These are phyloP conservation scores for Metschnikowia lochheadii DNA, from an alignment of 805 yeast genomes.

Conservation along the genomic window DNA sequence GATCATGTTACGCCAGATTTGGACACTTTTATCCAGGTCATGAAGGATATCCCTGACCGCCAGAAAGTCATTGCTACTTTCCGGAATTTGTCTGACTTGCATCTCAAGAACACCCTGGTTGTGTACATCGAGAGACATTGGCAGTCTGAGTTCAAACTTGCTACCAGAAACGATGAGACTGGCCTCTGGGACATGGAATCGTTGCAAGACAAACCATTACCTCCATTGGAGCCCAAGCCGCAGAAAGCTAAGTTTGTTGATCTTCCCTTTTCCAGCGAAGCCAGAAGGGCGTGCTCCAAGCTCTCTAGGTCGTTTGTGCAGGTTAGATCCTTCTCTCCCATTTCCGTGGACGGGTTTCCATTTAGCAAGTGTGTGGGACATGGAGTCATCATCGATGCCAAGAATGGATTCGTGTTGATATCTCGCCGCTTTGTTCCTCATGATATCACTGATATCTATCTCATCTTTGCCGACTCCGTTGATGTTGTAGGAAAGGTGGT, in stretches of 20 bases:
- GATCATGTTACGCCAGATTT: slow-evolving; percentile 70
- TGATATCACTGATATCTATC: slow-evolving; percentile 68
- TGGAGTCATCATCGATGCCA: slow-evolving; percentile 81
- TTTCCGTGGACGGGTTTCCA: slow-evolving; percentile 73
- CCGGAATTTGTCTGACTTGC: slow-evolving; percentile 77
- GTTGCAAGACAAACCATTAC: slow-evolving; percentile 58
- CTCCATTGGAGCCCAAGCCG: slow-evolving; percentile 49
- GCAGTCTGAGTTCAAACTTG: slow-evolving; percentile 66
- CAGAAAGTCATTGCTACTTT: slow-evolving; percentile 65
- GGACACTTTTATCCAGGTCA: slow-evolving; percentile 72
- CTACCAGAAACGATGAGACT: slow-evolving; percentile 53
- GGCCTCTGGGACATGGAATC: slow-evolving; percentile 55
- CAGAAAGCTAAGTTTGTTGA: slow-evolving; percentile 68
- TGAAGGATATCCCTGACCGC: slow-evolving; percentile 73
- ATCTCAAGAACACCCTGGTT: slow-evolving; percentile 63
- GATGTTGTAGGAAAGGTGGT: slow-evolving; percentile 75
- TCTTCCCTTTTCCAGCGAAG: slow-evolving; percentile 52
- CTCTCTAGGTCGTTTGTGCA: slow-evolving; percentile 68
- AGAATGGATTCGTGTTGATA: slow-evolving; percentile 71
- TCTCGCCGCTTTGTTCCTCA: slow-evolving; percentile 80
- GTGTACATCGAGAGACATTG: slow-evolving; percentile 82
- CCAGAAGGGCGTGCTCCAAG: slow-evolving; percentile 44
- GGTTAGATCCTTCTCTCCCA: slow-evolving; percentile 60
- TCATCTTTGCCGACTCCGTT: slow-evolving; percentile 82
- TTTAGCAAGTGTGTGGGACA: slow-evolving; percentile 57